Evolutionary conservation across 202 grass and related monocot genomes (phyloP).

Genomic region (Panicum hallii): DNA sequence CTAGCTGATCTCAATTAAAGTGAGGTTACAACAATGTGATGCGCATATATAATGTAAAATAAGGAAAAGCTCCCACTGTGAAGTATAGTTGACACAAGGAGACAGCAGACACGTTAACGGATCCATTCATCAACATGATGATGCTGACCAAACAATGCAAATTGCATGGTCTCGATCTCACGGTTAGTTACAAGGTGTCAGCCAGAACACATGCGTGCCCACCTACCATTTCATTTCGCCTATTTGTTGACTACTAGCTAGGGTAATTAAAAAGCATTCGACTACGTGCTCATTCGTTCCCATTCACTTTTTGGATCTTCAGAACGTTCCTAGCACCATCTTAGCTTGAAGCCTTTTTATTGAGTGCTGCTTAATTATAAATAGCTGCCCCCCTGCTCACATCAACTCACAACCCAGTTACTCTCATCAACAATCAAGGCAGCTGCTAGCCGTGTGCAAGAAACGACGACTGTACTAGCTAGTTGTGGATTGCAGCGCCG

Average conservation of each 20-base stretch:
- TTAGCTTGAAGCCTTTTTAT: not conserved
- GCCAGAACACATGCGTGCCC: not conserved
- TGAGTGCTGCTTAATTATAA: not conserved
- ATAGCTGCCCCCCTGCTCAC: not conserved
- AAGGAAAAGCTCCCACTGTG: not conserved
- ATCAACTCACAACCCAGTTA: not conserved
- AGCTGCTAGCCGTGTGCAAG: not conserved
- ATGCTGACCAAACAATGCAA: not conserved
- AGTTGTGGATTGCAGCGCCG: too few relatives aligned
- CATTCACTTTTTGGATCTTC: not conserved
- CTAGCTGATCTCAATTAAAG: not conserved
- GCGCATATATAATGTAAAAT: not conserved
- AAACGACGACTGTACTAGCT: not conserved
- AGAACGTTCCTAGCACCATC: too few relatives aligned
- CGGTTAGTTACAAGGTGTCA: not conserved
- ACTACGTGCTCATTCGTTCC: not conserved
- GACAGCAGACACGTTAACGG: constrained; percentile 1
- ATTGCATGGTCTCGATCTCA: too few relatives aligned
- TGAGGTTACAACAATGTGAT: not conserved
- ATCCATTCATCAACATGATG: not conserved
- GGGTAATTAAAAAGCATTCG: not conserved
- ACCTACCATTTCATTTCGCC: not conserved
- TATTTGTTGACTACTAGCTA: not conserved
- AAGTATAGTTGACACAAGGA: constrained; percentile 5
- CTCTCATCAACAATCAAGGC: not conserved